phyloP scores from a whole-genome alignment of 768 basidiomycete genomes.

The Serendipita sp. region DNA sequence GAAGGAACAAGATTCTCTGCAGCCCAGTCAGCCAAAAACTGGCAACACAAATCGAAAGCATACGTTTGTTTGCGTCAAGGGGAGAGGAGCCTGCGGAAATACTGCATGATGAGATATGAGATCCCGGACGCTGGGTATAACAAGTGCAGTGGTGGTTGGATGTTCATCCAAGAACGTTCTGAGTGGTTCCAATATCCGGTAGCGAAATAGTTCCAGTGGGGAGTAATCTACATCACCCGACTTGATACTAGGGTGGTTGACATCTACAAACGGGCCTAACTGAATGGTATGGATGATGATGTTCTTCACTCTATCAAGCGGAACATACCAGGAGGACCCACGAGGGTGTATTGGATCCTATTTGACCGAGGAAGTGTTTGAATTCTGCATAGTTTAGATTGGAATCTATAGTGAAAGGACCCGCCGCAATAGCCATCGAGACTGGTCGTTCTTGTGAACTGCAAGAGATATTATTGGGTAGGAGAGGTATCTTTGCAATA shows the following conservation, averaged over 20 bases:
- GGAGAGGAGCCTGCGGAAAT: slow-evolving; percentile 47
- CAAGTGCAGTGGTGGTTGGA: slow-evolving; percentile 52
- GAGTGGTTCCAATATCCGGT: slow-evolving; percentile 43
- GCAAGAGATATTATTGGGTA: slow-evolving; percentile 24
- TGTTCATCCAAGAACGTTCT: slow-evolving; percentile 38
- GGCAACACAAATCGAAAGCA: not conserved
- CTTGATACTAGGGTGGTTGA: slow-evolving; percentile 54
- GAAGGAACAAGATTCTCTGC: slow-evolving; percentile 62
- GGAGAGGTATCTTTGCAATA: slow-evolving; percentile 14
- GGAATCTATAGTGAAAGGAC: slow-evolving; percentile 70
- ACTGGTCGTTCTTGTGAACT: slow-evolving; percentile 19
- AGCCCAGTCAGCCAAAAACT: not conserved
- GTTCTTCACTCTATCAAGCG: not conserved
- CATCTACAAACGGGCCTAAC: slow-evolving; percentile 87
- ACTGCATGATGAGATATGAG: slow-evolving; percentile 62
- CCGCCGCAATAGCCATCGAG: slow-evolving; percentile 32
- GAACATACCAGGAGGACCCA: slow-evolving; percentile 56
- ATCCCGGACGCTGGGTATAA: slow-evolving; percentile 75
- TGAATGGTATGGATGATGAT: slow-evolving; percentile 20
- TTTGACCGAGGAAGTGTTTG: slow-evolving; percentile 40
- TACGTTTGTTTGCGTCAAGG: not conserved
- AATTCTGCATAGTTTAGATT: slow-evolving; percentile 66
- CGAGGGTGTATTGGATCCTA: slow-evolving; percentile 50
- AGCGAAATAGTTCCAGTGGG: slow-evolving; percentile 51
- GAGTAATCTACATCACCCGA: slow-evolving; percentile 53